Conservation (phyloP, 495 filamentous ascomycete genomes). For the Hypoxylon intermedium region DNA sequence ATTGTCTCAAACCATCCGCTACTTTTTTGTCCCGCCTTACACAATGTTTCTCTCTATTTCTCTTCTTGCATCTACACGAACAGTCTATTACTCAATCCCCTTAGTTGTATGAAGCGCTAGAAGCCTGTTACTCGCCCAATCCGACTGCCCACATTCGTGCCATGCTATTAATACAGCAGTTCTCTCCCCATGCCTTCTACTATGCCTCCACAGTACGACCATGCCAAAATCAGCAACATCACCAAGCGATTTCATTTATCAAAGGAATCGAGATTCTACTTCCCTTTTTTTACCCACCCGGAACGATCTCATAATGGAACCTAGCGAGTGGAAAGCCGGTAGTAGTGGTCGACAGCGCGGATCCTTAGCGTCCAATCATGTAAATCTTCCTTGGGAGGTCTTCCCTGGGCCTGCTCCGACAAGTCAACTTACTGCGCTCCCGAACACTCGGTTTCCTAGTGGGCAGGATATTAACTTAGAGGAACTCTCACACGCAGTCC, state of each 20-base stretch:
- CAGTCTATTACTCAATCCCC: background rate
- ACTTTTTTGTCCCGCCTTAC: slow-evolving; percentile 9
- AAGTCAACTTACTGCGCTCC: background rate
- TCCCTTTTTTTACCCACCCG: background rate
- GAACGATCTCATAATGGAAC: slow-evolving; percentile 1
- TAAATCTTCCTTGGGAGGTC: too few species aligned
- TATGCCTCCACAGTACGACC: slow-evolving; percentile 5
- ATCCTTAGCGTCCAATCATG: background rate
- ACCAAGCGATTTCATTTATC: slow-evolving; percentile 41
- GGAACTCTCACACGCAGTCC: background rate
- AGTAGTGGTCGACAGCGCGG: background rate
- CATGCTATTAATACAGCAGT: slow-evolving; percentile 18
- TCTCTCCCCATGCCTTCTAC: background rate
- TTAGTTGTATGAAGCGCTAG: slow-evolving; percentile 13
- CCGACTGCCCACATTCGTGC: background rate
- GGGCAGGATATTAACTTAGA: background rate
- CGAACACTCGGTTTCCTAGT: background rate
- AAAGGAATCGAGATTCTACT: background rate
- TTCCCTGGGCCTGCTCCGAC: background rate
- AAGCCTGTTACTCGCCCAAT: background rate
- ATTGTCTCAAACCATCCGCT: slow-evolving; percentile 11
- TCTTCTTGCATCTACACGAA: slow-evolving; percentile 24
- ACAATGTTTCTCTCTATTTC: slow-evolving; percentile 6
- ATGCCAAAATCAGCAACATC: slow-evolving; percentile 22
- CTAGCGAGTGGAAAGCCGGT: background rate